A percentile compares a stretch with the other conserved stretches of the same genome.
Evolutionary conservation across 805 yeast genomes (phyloP).

Genomic region (Metschnikowia picachoensis): DNA sequence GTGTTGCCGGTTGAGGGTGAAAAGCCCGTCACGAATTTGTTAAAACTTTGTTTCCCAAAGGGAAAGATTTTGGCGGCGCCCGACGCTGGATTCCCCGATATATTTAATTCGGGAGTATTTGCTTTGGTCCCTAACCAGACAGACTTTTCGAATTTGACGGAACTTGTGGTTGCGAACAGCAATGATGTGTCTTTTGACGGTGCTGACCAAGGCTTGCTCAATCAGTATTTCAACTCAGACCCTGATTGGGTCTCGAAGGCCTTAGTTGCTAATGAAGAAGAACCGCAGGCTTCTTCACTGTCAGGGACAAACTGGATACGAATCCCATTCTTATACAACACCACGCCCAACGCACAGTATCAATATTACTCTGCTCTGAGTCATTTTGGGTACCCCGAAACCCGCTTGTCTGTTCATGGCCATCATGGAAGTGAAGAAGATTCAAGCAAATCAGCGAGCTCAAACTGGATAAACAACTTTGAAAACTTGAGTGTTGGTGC

Average conservation of each 20-base stretch:
- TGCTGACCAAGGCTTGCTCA: slow-evolving; percentile 87
- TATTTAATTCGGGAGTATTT: slow-evolving; percentile 21
- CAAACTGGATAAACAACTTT: background rate
- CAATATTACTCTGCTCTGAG: slow-evolving; percentile 69
- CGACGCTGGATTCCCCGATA: slow-evolving; percentile 20
- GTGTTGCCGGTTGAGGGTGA: slow-evolving; percentile 17
- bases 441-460: background rate
- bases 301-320: slow-evolving; percentile 51
- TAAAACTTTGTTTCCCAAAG: slow-evolving; percentile 13
- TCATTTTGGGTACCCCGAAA: slow-evolving; percentile 34
- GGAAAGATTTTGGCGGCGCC: slow-evolving; percentile 19
- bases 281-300: too few relatives aligned
- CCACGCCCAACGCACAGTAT: slow-evolving; percentile 62
- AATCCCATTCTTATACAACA: slow-evolving; percentile 80
- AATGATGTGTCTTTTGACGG: slow-evolving; percentile 61
- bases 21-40: slow-evolving; percentile 26
- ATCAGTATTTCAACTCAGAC: slow-evolving; percentile 57
- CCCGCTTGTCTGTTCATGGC: background rate
- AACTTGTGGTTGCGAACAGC: slow-evolving; percentile 18
- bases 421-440: background rate
- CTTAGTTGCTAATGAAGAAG: too few relatives aligned
- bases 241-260: slow-evolving; percentile 36
- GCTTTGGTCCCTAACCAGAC: slow-evolving; percentile 14
- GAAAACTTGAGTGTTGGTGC: background rate
- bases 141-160: slow-evolving; percentile 27